Percentiles rank a stretch among this genome's conserved stretches.
Evolutionary conservation across 2,329 filamentous ascomycete species (phyloP).

Genomic region (Endocalyx cinctus): DNA sequence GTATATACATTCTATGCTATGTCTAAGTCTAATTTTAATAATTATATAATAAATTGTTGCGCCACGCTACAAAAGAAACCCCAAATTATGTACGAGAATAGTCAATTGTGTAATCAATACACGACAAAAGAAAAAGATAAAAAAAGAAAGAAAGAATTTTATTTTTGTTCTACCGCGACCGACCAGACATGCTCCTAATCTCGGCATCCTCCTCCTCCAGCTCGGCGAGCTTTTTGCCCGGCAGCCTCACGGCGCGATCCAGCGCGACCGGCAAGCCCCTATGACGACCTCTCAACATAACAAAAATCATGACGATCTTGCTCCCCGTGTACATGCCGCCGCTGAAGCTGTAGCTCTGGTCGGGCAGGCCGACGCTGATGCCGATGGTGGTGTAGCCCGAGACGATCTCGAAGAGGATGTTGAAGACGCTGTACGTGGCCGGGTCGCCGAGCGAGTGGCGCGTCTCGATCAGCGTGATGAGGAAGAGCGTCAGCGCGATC

Average conservation of each 20-base stretch:
- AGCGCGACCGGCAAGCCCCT: conserved; percentile 52
- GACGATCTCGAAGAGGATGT: conserved; percentile 54
- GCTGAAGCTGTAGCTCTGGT: conserved; percentile 49
- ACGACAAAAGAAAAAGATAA: too few species aligned
- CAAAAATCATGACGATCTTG: conserved; percentile 54
- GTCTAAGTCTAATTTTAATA: too few species aligned
- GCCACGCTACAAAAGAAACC: too few species aligned
- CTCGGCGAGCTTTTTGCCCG: conserved; percentile 20
- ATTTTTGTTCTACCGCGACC: neutral
- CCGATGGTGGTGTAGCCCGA: conserved; percentile 60
- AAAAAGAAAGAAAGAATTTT: too few species aligned
- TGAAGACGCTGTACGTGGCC: conserved; percentile 52
- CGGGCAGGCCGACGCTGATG: conserved; percentile 51
- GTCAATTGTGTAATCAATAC: too few species aligned
- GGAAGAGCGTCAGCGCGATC: conserved; percentile 55
- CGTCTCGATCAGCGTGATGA: conserved; percentile 58
- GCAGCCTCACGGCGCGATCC: conserved; percentile 48
- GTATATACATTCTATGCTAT: too few species aligned
- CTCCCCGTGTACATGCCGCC: conserved; percentile 50
- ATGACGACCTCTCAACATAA: conserved; percentile 54
- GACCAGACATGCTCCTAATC: conserved; percentile 13
- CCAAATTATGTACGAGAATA: too few species aligned
- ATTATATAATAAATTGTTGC: too few species aligned
- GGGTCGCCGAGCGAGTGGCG: conserved; percentile 48
- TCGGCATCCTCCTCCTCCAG: conserved; percentile 31